Percentiles rank a stretch among this genome's conserved stretches.
Conservation (phyloP, 805 yeast species). For the Myxozyma udenii region DNA sequence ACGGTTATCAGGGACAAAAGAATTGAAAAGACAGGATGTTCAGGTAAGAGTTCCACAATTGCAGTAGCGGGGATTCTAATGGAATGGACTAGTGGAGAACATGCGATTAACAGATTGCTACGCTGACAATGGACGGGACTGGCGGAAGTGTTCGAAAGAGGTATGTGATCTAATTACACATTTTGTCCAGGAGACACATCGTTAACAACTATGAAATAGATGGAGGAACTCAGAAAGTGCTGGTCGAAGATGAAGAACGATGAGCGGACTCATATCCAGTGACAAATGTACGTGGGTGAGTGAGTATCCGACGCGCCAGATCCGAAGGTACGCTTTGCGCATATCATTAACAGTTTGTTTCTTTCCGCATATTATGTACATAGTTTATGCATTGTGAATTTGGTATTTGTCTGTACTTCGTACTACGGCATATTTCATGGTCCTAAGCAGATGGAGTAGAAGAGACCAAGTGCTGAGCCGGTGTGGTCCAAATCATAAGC, state of each 20-base stretch:
- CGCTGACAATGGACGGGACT: slow-evolving; percentile 69
- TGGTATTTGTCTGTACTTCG: too few species aligned
- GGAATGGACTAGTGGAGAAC: slow-evolving; percentile 59
- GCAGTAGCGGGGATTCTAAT: too few species aligned
- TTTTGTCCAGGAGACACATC: not conserved
- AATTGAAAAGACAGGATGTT: slow-evolving; percentile 72
- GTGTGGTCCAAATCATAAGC: too few species aligned
- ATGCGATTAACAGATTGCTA: slow-evolving; percentile 69
- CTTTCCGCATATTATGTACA: too few species aligned
- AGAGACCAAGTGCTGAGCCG: too few species aligned
- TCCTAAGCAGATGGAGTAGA: too few species aligned
- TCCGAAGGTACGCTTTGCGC: too few species aligned
- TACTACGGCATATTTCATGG: too few species aligned
- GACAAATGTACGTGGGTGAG: too few species aligned
- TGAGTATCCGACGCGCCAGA: too few species aligned
- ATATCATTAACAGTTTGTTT: too few species aligned
- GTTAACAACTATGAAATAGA: slow-evolving; percentile 36
- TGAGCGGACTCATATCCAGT: slow-evolving; percentile 39
- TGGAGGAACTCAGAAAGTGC: slow-evolving; percentile 59
- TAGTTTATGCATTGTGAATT: too few species aligned
- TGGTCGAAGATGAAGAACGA: slow-evolving; percentile 60
- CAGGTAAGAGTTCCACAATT: slow-evolving; percentile 40
- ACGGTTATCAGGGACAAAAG: slow-evolving; percentile 56
- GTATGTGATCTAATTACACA: slow-evolving; percentile 40
- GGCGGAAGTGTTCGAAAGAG: slow-evolving; percentile 70